Base-by-base conservation (phyloP, 2,329 filamentous ascomycete species). In the Xylaria sp. region DNA sequence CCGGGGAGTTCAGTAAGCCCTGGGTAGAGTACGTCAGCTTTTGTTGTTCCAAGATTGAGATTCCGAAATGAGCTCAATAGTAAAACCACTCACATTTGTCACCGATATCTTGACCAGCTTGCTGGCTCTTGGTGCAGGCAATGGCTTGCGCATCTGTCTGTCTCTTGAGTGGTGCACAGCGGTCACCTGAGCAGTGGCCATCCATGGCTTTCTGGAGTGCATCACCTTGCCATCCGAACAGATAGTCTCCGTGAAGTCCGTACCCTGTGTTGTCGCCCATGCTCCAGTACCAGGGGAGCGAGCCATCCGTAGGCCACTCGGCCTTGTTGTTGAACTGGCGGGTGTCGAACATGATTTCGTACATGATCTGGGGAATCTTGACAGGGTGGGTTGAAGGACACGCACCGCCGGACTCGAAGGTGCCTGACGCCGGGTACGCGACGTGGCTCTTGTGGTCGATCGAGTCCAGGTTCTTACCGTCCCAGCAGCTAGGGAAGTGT, bases 321-420 rank as follows among this genome's bases (percentile, higher is more conserved):
- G 71, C 71, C 75, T 77, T 65, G 71, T 76, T 73, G 72, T 77
- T 77, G 67, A 76, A 77, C 54, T 69, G 67, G 56, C 72, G 71
- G 1, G 76, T 81, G 69, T 81, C 79, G 67, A 79, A 81, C 73
- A 81, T 81, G 53, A 80, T 74, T 70, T 81, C 79, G 66, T 79
- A 81, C 79, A 81, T 81, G 62, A 81, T 66, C 72, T 81, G 79
- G 38, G 80, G 79, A 44, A 80, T 69, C 65, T 70, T 70, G 59
- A 77, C 74, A 0, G 75, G 75, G 71, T 77, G 75, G 1, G 75
- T 73, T 22, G 73, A 62, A 3, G 75, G 75, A 65, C 75, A 77
- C 1, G 74, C 65, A 13, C 73, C 71, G 20, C 72, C 75, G 2
- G 67, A 66, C 66, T 76, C 75, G 68, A 77, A 77, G 33, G 73